Percentiles rank a stretch among this genome's conserved stretches.
These are phyloP conservation scores for Erysiphe pisi DNA, from an alignment of 2,329 filamentous ascomycete species.

Conservation along the genomic window DNA sequence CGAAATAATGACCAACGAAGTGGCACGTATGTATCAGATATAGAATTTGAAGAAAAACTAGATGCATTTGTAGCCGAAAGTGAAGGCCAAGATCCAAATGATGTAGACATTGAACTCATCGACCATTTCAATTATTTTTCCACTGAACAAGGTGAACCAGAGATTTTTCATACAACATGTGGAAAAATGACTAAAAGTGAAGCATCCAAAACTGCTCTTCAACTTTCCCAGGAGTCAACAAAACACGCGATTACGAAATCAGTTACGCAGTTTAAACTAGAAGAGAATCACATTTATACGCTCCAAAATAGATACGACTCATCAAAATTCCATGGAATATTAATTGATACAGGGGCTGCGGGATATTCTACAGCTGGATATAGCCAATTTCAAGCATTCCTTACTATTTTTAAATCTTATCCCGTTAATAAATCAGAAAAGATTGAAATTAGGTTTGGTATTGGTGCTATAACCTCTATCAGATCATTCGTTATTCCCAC, in stretches of 20 bases:
- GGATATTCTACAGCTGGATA: not conserved
- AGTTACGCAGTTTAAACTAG: not conserved
- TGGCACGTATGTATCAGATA: not conserved
- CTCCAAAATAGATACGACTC: not conserved
- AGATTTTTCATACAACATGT: not conserved
- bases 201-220: not conserved
- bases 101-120: not conserved
- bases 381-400: not conserved
- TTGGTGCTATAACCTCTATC: no score
- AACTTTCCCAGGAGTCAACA: conserved; percentile 6
- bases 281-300: not conserved
- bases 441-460: no score
- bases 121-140: not conserved
- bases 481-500: no score
- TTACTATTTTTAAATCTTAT: not conserved
- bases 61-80: not conserved
- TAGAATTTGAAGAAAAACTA: conserved; percentile 7
- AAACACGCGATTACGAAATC: not conserved
- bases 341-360: not conserved
- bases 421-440: no score
- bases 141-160: no score
- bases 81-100: not conserved
- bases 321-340: not conserved
- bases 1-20: not conserved
- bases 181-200: not conserved